A percentile compares a stretch with the other conserved stretches of the same genome.
Conservation (phyloP, 2,329 filamentous ascomycete genomes). For the Calonectria montana region DNA sequence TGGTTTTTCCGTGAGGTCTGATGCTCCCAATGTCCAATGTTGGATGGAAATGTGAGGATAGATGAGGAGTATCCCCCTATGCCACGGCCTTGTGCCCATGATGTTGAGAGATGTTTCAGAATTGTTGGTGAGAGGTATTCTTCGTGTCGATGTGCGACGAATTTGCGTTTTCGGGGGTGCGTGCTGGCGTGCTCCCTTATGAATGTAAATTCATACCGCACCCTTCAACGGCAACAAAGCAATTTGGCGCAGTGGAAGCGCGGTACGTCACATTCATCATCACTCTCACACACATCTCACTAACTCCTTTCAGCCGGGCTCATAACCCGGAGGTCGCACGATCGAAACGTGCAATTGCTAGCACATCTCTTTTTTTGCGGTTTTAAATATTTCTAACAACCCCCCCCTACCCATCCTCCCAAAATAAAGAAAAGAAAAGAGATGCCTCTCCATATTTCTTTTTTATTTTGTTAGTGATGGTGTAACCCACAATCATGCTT, state of each 20-base stretch:
- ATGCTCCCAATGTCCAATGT: neutral
- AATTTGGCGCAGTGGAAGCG: constrained; percentile 25
- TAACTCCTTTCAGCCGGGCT: constrained; percentile 11
- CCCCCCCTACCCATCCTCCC: too few species aligned
- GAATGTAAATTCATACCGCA: neutral
- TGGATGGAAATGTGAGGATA: neutral
- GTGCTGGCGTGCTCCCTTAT: neutral
- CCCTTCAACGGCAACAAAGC: neutral
- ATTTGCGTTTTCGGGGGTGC: too few species aligned
- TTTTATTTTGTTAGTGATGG: neutral
- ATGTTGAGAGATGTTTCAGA: too few species aligned
- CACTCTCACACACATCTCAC: neutral
- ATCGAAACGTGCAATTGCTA: constrained; percentile 26
- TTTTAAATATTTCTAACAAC: neutral
- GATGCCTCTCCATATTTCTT: too few species aligned
- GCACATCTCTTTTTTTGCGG: neutral
- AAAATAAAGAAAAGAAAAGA: too few species aligned
- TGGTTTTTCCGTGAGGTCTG: constrained; percentile 1
- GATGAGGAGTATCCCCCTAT: too few species aligned
- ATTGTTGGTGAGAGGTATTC: too few species aligned
- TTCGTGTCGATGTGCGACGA: too few species aligned
- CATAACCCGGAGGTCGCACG: constrained; percentile 25
- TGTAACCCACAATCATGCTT: too few species aligned
- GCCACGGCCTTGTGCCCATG: too few species aligned
- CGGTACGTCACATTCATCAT: neutral